Conservation (phyloP, 306 rosid species). For the Ziziphus jujuba region DNA sequence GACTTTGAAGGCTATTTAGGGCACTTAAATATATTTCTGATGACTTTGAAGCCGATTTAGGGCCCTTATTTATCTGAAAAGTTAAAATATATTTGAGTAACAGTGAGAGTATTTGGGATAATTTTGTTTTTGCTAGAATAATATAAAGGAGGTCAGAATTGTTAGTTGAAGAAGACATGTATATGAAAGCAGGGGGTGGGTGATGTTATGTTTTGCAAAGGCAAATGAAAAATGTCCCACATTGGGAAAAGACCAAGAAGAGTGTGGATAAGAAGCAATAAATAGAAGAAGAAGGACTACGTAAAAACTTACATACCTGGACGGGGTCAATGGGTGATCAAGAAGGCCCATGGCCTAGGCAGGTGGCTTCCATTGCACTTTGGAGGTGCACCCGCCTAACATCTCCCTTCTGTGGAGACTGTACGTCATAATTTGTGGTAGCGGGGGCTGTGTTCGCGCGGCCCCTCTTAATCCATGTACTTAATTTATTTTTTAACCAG, state of each 20-base stretch:
- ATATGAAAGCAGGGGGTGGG: too few species aligned
- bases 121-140: too few species aligned
- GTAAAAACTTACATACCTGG: conserved; percentile 31
- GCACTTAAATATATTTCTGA: too few species aligned
- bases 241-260: neutral
- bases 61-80: too few species aligned
- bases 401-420: conserved; percentile 40
- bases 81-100: too few species aligned
- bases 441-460: conserved; percentile 60
- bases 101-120: too few species aligned
- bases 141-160: too few species aligned
- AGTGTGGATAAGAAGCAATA: neutral
- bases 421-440: conserved; percentile 53
- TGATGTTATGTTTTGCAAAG: too few species aligned
- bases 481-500: neutral
- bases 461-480: conserved; percentile 14
- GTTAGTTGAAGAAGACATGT: too few species aligned
- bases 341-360: conserved; percentile 37
- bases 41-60: too few species aligned
- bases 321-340: conserved; percentile 41
- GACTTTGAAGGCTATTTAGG: too few species aligned
- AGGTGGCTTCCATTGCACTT: conserved; percentile 52
- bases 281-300: fast-evolving
- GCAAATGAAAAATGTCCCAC: conserved; percentile 2
- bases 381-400: conserved; percentile 45